Base-by-base conservation (phyloP, 164 flowering plant genomes). In the Aristolochia californica region DNA sequence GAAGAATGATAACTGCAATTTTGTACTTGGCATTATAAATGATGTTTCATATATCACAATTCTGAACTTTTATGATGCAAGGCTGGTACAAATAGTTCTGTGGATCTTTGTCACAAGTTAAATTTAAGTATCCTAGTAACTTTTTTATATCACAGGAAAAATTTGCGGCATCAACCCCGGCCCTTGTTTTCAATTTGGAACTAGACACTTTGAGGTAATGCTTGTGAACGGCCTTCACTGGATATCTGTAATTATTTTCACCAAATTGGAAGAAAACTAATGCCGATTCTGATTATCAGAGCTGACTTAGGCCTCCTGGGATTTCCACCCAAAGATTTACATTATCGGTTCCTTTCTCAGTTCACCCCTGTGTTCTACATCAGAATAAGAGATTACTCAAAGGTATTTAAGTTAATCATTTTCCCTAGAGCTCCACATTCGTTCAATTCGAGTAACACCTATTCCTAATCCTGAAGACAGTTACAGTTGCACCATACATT, bases 251-350 rank as follows among this genome's bases (percentile, higher is more conserved):
- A 23, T 63, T 49, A 18, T 18, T 54, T 40, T 60, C 27, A 24
- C 18, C 43, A 18, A 16, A 17, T 22, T 50, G 27, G 12, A 13
- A 50, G 23, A 23, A 11, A 54, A 54, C 3, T 30, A 17, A 14
- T 25, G 17, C 18, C 26, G 56, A 15, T 18, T 67, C 57, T 14
- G 62, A 10, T 70, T 64, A 75, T 50, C 83, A 93, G 99, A 44
- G 91, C 96, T 75, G 99, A 93, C 72, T 77, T 93, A 65, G 97
- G 99, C 21, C 73, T 93, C 64, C 54, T 84, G 53, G 97, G 99
- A 45, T 93, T 93, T 71, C 96, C 97, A 47, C 28, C 78, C 53
- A 93, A 84, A 74, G 96, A 93, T 64, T 59, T 93, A 68, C 99
- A 93, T 38, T 93, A 80, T 56, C 84, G 90, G 47, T 93, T 93